These are phyloP conservation scores for Malania oleifera DNA, from an alignment of 164 flowering plant species.

Conservation along the genomic window DNA sequence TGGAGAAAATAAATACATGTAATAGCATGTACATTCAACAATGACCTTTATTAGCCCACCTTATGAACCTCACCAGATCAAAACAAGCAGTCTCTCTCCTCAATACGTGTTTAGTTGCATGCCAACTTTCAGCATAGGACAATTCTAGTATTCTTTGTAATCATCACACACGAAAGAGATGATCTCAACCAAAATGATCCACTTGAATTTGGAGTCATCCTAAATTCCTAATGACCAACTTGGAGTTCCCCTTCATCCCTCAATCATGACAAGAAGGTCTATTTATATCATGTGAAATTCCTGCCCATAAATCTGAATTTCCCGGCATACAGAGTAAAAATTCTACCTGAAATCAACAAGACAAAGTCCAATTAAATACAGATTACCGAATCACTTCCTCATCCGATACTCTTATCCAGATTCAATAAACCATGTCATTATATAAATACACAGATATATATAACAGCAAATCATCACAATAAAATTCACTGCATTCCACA, in stretches of 20 bases:
- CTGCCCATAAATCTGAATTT: neutral
- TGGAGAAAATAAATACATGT: neutral
- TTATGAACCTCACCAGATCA: neutral
- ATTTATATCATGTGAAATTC: neutral
- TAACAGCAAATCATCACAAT: neutral
- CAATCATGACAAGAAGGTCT: neutral
- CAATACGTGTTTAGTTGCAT: neutral
- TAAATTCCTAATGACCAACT: neutral
- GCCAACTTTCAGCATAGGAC: neutral
- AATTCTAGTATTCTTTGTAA: neutral
- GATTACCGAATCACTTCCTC: neutral
- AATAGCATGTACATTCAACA: neutral
- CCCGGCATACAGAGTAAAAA: neutral
- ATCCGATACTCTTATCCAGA: neutral
- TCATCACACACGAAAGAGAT: neutral
- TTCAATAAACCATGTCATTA: conserved; percentile 4
- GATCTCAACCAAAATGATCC: neutral
- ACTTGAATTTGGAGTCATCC: neutral
- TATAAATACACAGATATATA: neutral
- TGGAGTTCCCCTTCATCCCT: conserved; percentile 1
- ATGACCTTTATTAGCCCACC: neutral
- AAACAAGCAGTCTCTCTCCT: neutral
- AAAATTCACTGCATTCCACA: neutral
- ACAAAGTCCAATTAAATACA: neutral
- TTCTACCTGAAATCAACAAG: neutral